Conservation (phyloP, 2,329 filamentous ascomycete genomes). For the Xylariaceae sp. region DNA sequence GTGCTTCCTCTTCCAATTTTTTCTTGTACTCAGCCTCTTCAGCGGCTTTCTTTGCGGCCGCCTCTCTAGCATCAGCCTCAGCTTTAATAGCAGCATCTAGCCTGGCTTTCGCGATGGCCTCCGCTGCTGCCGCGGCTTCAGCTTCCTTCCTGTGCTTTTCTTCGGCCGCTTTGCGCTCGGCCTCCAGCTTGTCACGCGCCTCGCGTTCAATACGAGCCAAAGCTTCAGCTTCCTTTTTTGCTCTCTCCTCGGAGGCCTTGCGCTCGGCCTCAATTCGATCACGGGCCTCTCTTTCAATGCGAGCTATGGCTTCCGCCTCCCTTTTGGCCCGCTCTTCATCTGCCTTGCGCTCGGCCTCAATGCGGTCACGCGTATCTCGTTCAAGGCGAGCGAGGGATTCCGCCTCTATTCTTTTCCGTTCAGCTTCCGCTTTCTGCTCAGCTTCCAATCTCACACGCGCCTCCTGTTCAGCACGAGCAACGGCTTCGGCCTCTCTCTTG, state of each 20-base stretch:
- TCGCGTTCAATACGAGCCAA: conserved; percentile 33
- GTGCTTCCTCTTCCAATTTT: conserved; percentile 31
- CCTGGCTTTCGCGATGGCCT: conserved; percentile 41
- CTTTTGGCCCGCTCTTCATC: conserved; percentile 36
- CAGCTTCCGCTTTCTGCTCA: conserved; percentile 37
- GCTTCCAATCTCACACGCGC: conserved; percentile 32
- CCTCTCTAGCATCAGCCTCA: conserved; percentile 24
- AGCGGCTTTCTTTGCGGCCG: conserved; percentile 26
- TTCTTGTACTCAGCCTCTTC: conserved; percentile 29
- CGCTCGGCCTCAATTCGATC: conserved; percentile 29
- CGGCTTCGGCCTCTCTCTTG: conserved; percentile 25
- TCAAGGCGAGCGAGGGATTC: conserved; percentile 33
- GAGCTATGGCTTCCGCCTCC: conserved; percentile 29
- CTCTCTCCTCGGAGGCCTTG: conserved; percentile 38
- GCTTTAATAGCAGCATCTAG: conserved; percentile 39
- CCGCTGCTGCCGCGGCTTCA: conserved; percentile 43
- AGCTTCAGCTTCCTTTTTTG: conserved; percentile 23
- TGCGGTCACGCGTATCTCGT: conserved; percentile 32
- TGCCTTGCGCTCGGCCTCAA: conserved; percentile 31
- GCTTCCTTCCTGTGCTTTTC: conserved; percentile 41
- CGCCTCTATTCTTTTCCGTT: conserved; percentile 26
- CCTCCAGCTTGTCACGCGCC: conserved; percentile 34
- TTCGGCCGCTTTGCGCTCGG: conserved; percentile 38
- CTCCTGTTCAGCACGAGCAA: conserved; percentile 33
- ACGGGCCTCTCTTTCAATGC: conserved; percentile 34